phyloP scores from a whole-genome alignment of 2,329 filamentous ascomycete genomes.

The Monilinia laxa region DNA sequence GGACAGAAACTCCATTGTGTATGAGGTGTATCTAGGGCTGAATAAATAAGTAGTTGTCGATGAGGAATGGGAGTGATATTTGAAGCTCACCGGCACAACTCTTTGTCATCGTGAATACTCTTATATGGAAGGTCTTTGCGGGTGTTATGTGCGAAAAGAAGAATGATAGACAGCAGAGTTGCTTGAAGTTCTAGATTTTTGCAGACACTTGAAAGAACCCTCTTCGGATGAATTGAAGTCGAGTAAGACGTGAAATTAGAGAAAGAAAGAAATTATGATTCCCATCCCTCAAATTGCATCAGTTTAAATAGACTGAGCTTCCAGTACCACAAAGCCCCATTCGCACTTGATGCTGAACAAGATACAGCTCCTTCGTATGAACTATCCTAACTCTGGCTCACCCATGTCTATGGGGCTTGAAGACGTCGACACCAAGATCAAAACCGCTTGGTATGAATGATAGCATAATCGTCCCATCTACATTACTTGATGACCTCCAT shows the following conservation, averaged over 20 bases:
- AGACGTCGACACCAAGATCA: no score
- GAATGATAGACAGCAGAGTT: neutral
- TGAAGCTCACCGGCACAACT: conserved; percentile 2
- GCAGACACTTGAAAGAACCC: neutral
- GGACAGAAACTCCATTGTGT: conserved; percentile 34
- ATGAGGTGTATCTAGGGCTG: conserved; percentile 4
- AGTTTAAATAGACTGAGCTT: neutral
- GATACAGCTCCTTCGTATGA: neutral
- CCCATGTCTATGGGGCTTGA: neutral
- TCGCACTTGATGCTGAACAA: neutral
- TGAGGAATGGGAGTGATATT: neutral
- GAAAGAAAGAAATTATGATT: neutral
- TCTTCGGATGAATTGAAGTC: neutral
- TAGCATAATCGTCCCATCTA: neutral
- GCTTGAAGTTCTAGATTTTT: neutral
- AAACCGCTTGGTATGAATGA: no score
- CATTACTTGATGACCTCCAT: no score
- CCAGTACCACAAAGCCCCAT: neutral
- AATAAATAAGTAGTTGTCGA: neutral
- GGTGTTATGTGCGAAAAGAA: neutral
- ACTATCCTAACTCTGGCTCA: neutral
- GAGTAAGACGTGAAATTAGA: no score
- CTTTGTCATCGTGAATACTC: neutral
- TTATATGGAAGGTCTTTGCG: neutral
- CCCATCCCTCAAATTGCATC: neutral